Evolutionary conservation across 306 rosid species (phyloP).

Genomic region (Sophora flavescens): DNA sequence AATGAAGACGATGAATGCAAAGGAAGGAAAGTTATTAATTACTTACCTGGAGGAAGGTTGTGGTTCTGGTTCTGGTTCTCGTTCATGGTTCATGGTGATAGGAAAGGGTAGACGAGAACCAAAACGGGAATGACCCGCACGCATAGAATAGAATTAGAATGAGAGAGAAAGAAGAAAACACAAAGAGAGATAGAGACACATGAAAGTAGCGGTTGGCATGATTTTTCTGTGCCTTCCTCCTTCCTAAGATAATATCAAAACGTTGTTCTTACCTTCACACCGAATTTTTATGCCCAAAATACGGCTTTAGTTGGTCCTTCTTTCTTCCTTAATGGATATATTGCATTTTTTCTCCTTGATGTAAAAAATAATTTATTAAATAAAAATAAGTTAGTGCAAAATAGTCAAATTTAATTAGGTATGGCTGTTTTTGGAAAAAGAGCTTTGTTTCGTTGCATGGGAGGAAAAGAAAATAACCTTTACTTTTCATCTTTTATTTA

Average conservation of each 20-base stretch:
- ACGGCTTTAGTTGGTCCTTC: slow-evolving; percentile 48
- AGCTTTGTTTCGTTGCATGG: too few species aligned
- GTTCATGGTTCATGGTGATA: slow-evolving; percentile 49
- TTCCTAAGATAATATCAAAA: slow-evolving; percentile 12
- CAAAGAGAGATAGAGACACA: slow-evolving; percentile 27
- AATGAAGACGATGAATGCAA: slow-evolving; percentile 19
- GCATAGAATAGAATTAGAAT: neutral
- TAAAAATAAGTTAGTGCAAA: too few species aligned
- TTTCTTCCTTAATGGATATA: slow-evolving; percentile 20
- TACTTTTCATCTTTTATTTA: too few species aligned
- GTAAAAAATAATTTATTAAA: neutral
- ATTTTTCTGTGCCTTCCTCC: slow-evolving; percentile 48
- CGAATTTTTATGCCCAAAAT: slow-evolving; percentile 56
- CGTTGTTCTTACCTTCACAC: slow-evolving; percentile 41
- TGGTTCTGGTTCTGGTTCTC: slow-evolving; percentile 48
- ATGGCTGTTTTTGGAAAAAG: too few species aligned
- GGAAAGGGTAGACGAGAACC: slow-evolving; percentile 44
- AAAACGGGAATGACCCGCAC: slow-evolving; percentile 40
- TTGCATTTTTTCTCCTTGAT: neutral
- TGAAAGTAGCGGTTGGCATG: slow-evolving; percentile 60
- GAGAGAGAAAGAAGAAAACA: slow-evolving; percentile 35
- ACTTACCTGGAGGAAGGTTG: slow-evolving; percentile 56
- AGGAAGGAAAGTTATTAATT: neutral
- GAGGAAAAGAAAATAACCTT: too few species aligned
- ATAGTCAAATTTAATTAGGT: neutral